Base-by-base conservation (phyloP, 305 asterid genomes). In the Plantago lanceolata region DNA sequence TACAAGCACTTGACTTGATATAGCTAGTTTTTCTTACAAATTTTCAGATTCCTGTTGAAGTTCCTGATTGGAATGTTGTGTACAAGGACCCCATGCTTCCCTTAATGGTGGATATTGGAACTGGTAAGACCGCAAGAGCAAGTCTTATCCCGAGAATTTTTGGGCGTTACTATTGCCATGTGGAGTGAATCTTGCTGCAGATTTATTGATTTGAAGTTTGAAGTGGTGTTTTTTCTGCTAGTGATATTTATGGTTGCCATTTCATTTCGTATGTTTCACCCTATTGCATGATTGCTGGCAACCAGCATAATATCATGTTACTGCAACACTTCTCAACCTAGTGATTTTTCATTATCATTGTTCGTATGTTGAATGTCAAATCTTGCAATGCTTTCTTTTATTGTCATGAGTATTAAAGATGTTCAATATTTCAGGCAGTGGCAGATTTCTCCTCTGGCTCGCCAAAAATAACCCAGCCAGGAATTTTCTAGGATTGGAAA, bases 61-160 rank as follows among this genome's bases (percentile, higher is more conserved):
- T 74, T 68, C 96, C 96, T 0, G 81, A 88, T 61, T 91, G 98
- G 98, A 82, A 71, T 79, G 75, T 61, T 59, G 89, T 86, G 55
- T 91, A 73, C 11, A 47, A 72, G 76, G 94, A 91, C 51, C 69
- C 90, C 2, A 79, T 79, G 17, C 73, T 86, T 84, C 96, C 98
- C 2, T 69, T 88, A 63, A 88, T 85, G 98, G 95, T 86, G 76
- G 96, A 91, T 80, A 85, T 91, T 59, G 98, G 98, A 40, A 73
- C 84, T 52, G 98, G 98, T 91, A 81, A 79, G 66, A 40, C 54
- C 49, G 98, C 88, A 81, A 79, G 66, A 40, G 57, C 49, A 73
- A 50, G 12, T 70, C 70, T 26, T 11, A 33, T 7, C 40, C 8
- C 40, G 40, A 43, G 24, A 29, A 44, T 11, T 14, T 28, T 44